Percentiles rank a stretch among this genome's conserved stretches.
Conservation (phyloP, 108 stramenopile species). For the Bacterosira constricta region DNA sequence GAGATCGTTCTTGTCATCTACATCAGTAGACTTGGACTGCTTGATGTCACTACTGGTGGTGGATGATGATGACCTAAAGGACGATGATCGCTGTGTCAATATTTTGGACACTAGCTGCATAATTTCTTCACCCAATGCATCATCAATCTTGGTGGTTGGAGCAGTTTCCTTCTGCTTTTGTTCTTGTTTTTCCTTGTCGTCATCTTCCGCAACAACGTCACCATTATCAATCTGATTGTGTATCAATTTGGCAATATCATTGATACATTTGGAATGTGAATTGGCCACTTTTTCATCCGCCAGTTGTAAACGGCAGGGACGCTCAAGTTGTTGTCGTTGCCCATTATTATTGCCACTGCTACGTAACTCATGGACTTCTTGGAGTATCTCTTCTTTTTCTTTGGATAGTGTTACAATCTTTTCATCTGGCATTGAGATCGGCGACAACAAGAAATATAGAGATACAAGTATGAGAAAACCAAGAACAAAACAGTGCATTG, state of each 20-base stretch:
- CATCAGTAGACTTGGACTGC: background rate
- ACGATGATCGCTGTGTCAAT: conserved; percentile 8
- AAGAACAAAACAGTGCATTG: background rate
- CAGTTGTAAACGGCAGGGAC: background rate
- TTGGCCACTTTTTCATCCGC: conserved; percentile 23
- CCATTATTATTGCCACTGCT: background rate
- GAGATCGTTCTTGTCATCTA: background rate
- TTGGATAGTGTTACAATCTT: conserved; percentile 19
- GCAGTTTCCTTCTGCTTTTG: background rate
- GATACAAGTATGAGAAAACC: background rate
- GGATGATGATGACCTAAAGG: background rate
- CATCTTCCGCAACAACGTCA: conserved; percentile 5
- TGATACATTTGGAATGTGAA: conserved; percentile 10
- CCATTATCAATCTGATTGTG: conserved; percentile 9
- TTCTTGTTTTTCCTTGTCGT: background rate
- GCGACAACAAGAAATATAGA: no score
- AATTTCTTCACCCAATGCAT: conserved; percentile 14
- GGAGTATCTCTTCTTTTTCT: conserved; percentile 36
- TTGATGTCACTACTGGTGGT: background rate
- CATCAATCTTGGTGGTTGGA: background rate
- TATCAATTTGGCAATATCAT: background rate
- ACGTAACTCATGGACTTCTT: conserved; percentile 12
- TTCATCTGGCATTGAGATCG: no score
- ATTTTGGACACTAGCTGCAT: conserved; percentile 24
- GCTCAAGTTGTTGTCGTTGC: background rate